Conservation (phyloP, 2,329 filamentous ascomycete species). For the Zasmidium angulare region DNA sequence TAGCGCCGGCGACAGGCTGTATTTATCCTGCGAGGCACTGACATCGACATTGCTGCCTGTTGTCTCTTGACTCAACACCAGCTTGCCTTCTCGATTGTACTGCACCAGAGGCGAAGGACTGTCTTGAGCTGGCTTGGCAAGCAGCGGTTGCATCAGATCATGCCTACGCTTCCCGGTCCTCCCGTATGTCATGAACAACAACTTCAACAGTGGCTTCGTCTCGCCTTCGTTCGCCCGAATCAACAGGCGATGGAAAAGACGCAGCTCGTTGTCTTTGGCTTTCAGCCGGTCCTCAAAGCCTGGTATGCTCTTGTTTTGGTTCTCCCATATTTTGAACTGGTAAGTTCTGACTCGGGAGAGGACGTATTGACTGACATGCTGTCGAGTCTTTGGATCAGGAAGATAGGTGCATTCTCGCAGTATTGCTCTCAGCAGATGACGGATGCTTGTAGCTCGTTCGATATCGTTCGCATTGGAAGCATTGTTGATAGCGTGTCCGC, state of each 20-base stretch:
- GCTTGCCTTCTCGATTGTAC: neutral
- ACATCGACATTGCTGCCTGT: neutral
- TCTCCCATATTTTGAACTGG: constrained; percentile 18
- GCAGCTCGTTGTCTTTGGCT: constrained; percentile 33
- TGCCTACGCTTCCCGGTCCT: constrained; percentile 55
- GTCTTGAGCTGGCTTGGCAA: constrained; percentile 5
- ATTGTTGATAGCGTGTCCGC: neutral
- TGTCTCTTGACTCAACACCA: neutral
- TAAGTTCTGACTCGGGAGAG: constrained; percentile 47
- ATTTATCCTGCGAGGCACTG: neutral
- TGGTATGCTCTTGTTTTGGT: constrained; percentile 14
- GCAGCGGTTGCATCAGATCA: constrained; percentile 41
- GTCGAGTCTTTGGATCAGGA: constrained; percentile 56
- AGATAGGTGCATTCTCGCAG: constrained; percentile 62
- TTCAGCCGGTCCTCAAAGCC: constrained; percentile 13
- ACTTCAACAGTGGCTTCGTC: constrained; percentile 48
- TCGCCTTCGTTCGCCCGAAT: constrained; percentile 59
- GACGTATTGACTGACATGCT: constrained; percentile 51
- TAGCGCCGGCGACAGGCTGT: constrained; percentile 34
- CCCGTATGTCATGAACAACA: constrained; percentile 58
- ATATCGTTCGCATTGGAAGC: neutral
- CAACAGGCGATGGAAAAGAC: constrained; percentile 47
- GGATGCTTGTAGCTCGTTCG: constrained; percentile 23
- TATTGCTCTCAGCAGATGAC: constrained; percentile 55
- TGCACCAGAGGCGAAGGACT: neutral